Percentiles rank a stretch among this genome's conserved stretches.
Conservation (phyloP, 345 rosid species). For the Rhodamnia rubescens region DNA sequence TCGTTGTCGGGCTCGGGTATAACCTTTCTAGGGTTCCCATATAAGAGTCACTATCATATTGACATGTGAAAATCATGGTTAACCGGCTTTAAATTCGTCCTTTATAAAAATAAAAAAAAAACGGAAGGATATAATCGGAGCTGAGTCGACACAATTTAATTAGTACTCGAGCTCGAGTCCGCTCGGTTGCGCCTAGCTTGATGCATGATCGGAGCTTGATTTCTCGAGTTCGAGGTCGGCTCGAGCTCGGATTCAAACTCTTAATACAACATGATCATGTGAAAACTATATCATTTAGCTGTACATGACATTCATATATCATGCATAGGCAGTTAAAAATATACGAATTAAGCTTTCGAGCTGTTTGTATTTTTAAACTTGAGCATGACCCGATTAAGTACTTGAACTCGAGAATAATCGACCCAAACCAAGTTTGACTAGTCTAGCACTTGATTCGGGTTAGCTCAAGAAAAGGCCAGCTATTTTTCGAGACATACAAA, state of each 20-base stretch:
- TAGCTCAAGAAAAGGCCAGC: neutral
- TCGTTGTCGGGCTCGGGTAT: neutral
- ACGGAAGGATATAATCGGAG: neutral
- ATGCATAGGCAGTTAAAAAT: neutral
- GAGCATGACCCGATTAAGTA: neutral
- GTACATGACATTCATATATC: neutral
- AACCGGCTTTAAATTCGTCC: neutral
- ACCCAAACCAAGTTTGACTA: accelerated
- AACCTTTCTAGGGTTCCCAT: neutral
- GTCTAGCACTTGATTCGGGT: neutral
- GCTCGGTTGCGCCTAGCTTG: neutral
- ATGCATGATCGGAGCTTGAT: neutral
- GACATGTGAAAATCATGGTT: neutral
- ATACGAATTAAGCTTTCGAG: neutral
- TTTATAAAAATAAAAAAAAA: neutral
- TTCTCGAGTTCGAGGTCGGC: neutral
- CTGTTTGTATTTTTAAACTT: neutral
- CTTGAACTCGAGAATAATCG: neutral
- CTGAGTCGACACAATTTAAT: neutral
- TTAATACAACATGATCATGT: neutral
- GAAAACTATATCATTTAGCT: neutral
- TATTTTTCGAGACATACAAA: neutral
- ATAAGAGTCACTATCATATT: neutral
- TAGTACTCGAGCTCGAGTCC: neutral
- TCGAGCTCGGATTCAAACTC: neutral